Base-by-base conservation (phyloP, 176 grass and related monocot genomes). In the Carex littledalei region DNA sequence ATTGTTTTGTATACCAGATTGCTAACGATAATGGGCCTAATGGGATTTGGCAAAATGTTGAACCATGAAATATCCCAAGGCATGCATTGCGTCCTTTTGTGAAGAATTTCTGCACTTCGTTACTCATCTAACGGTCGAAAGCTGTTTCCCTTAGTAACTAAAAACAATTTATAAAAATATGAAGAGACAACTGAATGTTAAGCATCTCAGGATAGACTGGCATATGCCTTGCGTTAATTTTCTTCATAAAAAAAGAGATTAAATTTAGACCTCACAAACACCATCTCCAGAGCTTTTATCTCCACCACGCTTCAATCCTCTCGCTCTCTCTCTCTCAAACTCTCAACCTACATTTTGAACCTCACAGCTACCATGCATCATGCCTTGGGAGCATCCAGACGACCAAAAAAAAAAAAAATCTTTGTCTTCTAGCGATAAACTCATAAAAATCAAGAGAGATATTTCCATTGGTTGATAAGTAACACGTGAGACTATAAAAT, bases 221-320 rank as follows among this genome's bases (percentile, higher is more conserved):
- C 17, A 75, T 75, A 59, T 81, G 54, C 9, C 41, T 83, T 67
- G 11, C 39, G 53, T 45, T 59, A 64, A 49, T 83, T 83, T 39
- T 37, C 39, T 67, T 50, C 35, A 41, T 67, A 15, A 50, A 47
- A 50, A 47, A n/a, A 47, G 43, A 65, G 8, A 63, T 85, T n/a
- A 61, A 79, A 71, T 85, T 80, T 85, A 45, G 58, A 67, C 87
- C 87, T 85, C 82, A 88, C 63, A 71, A 56, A 34, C 18, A 57
- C 43, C 78, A 88, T 88, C 76, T 58, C 35, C 26, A 49, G 45
- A 55, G 71, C 61, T 63, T n/a, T 26, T 15, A 45, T 20, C 11
- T 29, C 47, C 56, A 35, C 49, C n/a, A 72, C 64, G 57, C 21
- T 71, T 56, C 57, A 49, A 78, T 47, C 24, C n/a, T 58, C 13